Evolutionary conservation across 2,329 filamentous ascomycete genomes (phyloP), one percentile per base, ranked within the genome.

Genomic region (Botrytis fragariae): DNA sequence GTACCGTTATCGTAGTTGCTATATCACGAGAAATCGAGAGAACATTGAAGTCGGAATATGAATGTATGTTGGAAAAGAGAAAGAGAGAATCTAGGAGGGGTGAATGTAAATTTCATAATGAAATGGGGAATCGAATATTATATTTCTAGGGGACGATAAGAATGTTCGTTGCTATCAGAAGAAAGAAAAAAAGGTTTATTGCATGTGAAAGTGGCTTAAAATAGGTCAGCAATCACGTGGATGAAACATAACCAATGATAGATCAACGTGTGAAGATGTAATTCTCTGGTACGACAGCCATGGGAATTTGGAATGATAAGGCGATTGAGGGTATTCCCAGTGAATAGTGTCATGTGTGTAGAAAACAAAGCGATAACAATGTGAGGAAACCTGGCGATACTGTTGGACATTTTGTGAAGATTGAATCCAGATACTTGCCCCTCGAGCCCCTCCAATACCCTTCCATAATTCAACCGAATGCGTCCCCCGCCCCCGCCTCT

Each of bases 161-260:
- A 45, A 54, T 71, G 59, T 54, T 68, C 16, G 64, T 68, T 68
- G 45, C 64, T 68, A 68, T 68, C 45, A 10, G 29, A 20, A 29
- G 63, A 62, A 51, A 69, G 29, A n/a, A 51, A 51, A 25, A 68
- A 22, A 18, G 22, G 22, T 71, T 62, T 20, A 1, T 69, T 60
- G 37, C 69, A 71, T 71, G 59, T 54, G 44, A 63, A 63, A 64
- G 68, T 32, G 42, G 8, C 6, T 62, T 6, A 22, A 63, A n/a
- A 20, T 59, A 25, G 65, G 32, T 37, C 16, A 22, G 14, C 37
- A 5, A 39, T 69, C 65, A 69, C 65, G 65, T 69, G 65, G 18
- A 57, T 44, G 48, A 44, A 69, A 69, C 65, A 59, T 59, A 42
- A 32, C 65, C 65, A 69, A 59, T 69, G 48, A 59, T 59, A 39